Base-by-base conservation (phyloP, 495 filamentous ascomycete species). In the Paragyromitra xinjiangensis region DNA sequence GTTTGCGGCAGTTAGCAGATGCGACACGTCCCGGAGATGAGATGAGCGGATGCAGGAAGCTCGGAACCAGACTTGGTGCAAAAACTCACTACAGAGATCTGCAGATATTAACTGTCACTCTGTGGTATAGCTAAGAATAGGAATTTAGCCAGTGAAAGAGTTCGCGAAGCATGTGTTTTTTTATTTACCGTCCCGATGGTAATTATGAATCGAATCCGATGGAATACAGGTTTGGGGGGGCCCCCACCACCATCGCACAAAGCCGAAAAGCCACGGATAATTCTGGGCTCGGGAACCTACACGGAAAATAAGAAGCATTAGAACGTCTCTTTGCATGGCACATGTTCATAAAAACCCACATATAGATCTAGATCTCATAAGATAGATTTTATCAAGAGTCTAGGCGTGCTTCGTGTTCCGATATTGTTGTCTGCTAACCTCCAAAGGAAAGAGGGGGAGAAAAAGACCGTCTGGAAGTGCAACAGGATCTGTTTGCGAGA, bases 231-330 rank as follows among this genome's bases (percentile, higher is more conserved):
- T 44, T 69, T 42, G 39, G 58, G 53, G 61, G 45, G 66, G 26
- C 67, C 59, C 65, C 74, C 61, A 66, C 74, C 26, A 29, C 29
- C 56, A 75, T 75, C 73, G 66, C 65, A 70, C 65, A 50, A 65
- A 65, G 42, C 58, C 68, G 51, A 48, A 44, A 39, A 22, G 61
- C 42, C 71, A 73, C 40, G 68, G 73, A 19, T 77, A 65, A 72
- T 58, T 59, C 58, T 72, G 19, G 8, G n/a, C 42, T 72, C 40
- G 61, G 40, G 59, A 66, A 59, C 59, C 67, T 77, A 37, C n/a
- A 51, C 42, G 61, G 74, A 73, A 77, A 73, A 77, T 77, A 77
- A 73, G 74, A 77, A 77, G 74, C 34, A 61, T 77, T 61, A 61
- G 68, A 65, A 71, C 24, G 51, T 77, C 63, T 71, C 48, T 48